Percentiles rank a stretch among this genome's conserved stretches.
Evolutionary conservation across 495 filamentous ascomycete genomes (phyloP).

Genomic region (Penicillium roqueforti): DNA sequence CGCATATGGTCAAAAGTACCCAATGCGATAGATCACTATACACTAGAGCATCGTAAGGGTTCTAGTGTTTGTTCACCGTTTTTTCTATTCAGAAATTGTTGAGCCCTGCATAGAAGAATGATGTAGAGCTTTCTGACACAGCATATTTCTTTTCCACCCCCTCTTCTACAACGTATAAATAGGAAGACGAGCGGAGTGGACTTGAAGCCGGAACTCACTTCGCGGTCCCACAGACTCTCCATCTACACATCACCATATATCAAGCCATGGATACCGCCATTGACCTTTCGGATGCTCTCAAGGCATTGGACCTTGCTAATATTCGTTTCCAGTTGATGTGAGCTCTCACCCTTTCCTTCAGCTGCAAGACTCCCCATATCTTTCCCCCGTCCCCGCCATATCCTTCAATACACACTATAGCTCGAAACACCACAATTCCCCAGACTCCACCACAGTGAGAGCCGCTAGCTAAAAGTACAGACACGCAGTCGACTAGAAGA

Average conservation of each 20-base stretch:
- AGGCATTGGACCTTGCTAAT: constrained; percentile 83
- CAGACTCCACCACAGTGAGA: neutral
- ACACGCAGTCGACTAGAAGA: constrained; percentile 83
- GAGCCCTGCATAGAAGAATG: neutral
- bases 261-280: constrained; percentile 80
- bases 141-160: neutral
- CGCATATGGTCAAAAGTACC: constrained; percentile 2
- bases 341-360: constrained; percentile 21
- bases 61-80: neutral
- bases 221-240: constrained; percentile 10
- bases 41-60: neutral
- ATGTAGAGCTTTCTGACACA: neutral
- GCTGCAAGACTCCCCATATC: neutral
- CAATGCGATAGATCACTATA: neutral
- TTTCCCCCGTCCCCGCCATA: constrained; percentile 13
- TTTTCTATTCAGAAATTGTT: neutral
- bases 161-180: neutral
- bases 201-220: constrained; percentile 13
- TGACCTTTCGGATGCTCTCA: constrained; percentile 74
- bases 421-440: neutral
- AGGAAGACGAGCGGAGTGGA: neutral
- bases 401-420: constrained; percentile 1
- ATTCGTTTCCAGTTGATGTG: constrained; percentile 97
- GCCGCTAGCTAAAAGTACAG: constrained; percentile 8
- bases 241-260: constrained; percentile 9